Evolutionary conservation across 140 eudicot genomes (phyloP).

Genomic region (Bidens hawaiensis): DNA sequence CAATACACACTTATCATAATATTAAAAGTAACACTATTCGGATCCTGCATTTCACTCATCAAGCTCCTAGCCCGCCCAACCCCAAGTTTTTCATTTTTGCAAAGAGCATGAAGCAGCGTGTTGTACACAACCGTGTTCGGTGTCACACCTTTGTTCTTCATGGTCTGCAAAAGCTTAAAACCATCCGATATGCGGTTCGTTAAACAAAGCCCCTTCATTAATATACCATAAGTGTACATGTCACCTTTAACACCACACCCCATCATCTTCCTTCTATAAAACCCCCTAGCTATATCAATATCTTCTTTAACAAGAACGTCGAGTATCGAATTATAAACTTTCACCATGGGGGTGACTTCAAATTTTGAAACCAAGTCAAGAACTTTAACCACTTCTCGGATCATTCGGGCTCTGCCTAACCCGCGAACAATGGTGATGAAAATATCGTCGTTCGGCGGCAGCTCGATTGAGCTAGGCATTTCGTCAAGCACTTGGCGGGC

Average conservation of each 20-base stretch:
- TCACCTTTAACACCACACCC: conserved; percentile 67
- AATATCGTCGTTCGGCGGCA: conserved; percentile 61
- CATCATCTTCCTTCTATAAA: conserved; percentile 82
- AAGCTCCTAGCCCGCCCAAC: conserved; percentile 89
- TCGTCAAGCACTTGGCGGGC: conserved; percentile 69
- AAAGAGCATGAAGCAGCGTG: conserved; percentile 76
- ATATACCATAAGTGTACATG: conserved; percentile 74
- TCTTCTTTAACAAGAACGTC: conserved; percentile 87
- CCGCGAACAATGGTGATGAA: conserved; percentile 72
- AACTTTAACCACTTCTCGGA: conserved; percentile 47
- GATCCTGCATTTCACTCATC: conserved; percentile 61
- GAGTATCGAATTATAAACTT: conserved; percentile 68
- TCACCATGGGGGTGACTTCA: conserved; percentile 50
- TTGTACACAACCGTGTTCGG: conserved; percentile 63
- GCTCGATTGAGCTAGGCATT: conserved; percentile 68
- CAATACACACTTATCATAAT: conserved; percentile 73
- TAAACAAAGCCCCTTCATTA: conserved; percentile 91
- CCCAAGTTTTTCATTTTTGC: conserved; percentile 83
- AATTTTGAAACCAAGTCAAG: conserved; percentile 43
- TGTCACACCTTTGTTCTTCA: conserved; percentile 49
- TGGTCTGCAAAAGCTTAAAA: conserved; percentile 70
- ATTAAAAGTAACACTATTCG: conserved; percentile 60
- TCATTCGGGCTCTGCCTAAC: conserved; percentile 59
- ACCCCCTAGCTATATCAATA: conserved; percentile 82
- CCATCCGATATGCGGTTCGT: conserved; percentile 85